A percentile compares a stretch with the other conserved stretches of the same genome.
Evolutionary conservation across 768 basidiomycete genomes (phyloP).

Genomic region (Trametes punicea): DNA sequence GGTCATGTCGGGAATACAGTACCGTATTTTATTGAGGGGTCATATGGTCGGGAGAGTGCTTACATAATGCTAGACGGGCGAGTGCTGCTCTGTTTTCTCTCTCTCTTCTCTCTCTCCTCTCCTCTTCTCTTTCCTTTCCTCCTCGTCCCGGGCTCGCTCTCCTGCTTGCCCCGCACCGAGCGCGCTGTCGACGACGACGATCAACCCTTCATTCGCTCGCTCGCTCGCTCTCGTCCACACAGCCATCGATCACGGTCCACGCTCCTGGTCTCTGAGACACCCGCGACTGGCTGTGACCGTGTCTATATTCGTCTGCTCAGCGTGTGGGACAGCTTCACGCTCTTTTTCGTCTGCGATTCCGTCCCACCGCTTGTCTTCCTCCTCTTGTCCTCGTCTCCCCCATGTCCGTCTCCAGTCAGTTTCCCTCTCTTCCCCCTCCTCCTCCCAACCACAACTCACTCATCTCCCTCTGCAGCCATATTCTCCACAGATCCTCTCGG

Average conservation of each 20-base stretch:
- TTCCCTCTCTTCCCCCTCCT: not conserved
- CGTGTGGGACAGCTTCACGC: not conserved
- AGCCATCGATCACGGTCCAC: not conserved
- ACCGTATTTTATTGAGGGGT: not conserved
- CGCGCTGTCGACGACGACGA: not conserved
- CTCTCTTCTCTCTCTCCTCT: not conserved
- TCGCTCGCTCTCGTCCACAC: too few species aligned
- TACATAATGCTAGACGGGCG: slow-evolving; percentile 2
- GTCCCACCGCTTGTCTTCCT: not conserved
- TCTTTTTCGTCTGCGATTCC: not conserved
- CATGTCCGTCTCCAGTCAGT: slow-evolving; percentile 2
- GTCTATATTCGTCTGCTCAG: not conserved
- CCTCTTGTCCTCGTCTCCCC: not conserved
- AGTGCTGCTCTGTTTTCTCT: not conserved
- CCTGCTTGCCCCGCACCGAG: slow-evolving; percentile 1
- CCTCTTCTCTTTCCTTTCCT: not conserved
- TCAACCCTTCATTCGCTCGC: too few species aligned
- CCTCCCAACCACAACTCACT: not conserved
- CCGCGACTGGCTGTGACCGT: not conserved
- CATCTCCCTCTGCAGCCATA: not conserved
- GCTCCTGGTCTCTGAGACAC: not conserved
- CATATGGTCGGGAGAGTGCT: not conserved
- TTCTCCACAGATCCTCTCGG: not conserved
- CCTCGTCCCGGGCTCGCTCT: not conserved
- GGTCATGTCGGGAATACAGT: not conserved